Evolutionary conservation across 192 early-diverging fungal species (phyloP).

Genomic region (Rhizophagus clarus): DNA sequence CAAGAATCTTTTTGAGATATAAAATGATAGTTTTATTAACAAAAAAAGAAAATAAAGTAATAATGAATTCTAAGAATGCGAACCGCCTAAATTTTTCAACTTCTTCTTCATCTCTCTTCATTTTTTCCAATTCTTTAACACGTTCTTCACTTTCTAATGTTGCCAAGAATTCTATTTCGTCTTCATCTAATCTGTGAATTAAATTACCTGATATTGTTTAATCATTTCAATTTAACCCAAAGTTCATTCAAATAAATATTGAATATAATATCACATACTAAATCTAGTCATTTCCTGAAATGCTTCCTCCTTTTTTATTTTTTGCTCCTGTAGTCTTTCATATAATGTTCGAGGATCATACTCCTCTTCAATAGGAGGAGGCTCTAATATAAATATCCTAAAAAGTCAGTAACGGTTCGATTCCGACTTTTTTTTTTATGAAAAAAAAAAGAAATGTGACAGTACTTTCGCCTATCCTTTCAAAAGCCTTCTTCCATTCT

Average conservation of each 20-base stretch:
- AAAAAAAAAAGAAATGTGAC: neutral
- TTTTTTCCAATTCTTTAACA: constrained; percentile 44
- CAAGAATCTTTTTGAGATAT: too few species aligned
- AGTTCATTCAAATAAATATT: neutral
- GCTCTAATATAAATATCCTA: constrained; percentile 31
- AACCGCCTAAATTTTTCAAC: constrained; percentile 56
- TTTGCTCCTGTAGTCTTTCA: constrained; percentile 75
- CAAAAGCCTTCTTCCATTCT: constrained; percentile 40
- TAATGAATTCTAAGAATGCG: constrained; percentile 4
- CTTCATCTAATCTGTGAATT: constrained; percentile 66
- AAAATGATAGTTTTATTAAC: too few species aligned
- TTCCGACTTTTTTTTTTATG: neutral
- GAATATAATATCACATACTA: constrained; percentile 34
- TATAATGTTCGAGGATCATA: constrained; percentile 77
- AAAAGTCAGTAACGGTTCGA: neutral
- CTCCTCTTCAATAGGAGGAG: constrained; percentile 44
- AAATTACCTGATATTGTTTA: constrained; percentile 46
- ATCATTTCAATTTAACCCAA: neutral
- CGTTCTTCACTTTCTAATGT: constrained; percentile 55
- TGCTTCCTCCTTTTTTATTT: constrained; percentile 61
- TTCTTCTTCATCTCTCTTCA: constrained; percentile 46
- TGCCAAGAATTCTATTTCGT: constrained; percentile 71
- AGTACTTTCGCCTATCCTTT: constrained; percentile 34
- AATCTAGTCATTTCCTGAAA: constrained; percentile 61
- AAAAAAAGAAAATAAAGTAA: neutral